These are phyloP conservation scores for Amanita brunnescens DNA, from an alignment of 768 basidiomycete genomes.

Conservation along the genomic window DNA sequence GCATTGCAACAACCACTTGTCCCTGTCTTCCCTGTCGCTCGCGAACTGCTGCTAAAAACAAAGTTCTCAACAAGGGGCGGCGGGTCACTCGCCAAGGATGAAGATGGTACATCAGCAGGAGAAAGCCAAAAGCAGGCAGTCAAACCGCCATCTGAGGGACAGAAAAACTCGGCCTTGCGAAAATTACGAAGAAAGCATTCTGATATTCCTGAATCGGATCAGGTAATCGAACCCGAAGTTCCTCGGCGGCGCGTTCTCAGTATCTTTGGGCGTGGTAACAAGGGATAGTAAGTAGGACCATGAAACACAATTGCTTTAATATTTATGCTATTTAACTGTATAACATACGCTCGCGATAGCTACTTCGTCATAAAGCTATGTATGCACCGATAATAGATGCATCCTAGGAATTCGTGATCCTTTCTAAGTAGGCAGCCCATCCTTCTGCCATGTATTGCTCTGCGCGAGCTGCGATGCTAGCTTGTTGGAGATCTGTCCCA, in stretches of 20 bases:
- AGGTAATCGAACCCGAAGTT: constrained; percentile 16
- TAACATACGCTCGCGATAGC: background rate
- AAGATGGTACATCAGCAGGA: constrained; percentile 8
- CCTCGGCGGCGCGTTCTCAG: constrained; percentile 13
- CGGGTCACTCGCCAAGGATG: constrained; percentile 11
- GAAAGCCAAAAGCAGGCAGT: constrained; percentile 12
- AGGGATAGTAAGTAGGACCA: background rate
- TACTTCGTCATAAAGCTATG: background rate
- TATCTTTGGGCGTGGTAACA: constrained; percentile 3
- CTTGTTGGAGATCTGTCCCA: constrained; percentile 43
- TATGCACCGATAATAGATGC: background rate
- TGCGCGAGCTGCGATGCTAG: constrained; percentile 56
- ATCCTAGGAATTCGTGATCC: constrained; percentile 19
- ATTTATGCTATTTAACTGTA: constrained; percentile 4
- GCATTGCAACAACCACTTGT: constrained; percentile 74
- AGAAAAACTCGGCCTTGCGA: constrained; percentile 15
- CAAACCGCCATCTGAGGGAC: constrained; percentile 6
- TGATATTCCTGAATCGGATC: constrained; percentile 29
- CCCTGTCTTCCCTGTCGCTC: constrained; percentile 70
- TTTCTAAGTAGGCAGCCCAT: constrained; percentile 82
- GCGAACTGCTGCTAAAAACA: constrained; percentile 71
- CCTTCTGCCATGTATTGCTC: constrained; percentile 78
- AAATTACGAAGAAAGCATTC: constrained; percentile 21
- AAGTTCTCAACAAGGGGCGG: constrained; percentile 51
- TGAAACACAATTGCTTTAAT: background rate